A percentile compares a stretch with the other conserved stretches of the same genome.
phyloP scores from a whole-genome alignment of 1,139 yeast genomes.

The Blastobotrys indianensis region DNA sequence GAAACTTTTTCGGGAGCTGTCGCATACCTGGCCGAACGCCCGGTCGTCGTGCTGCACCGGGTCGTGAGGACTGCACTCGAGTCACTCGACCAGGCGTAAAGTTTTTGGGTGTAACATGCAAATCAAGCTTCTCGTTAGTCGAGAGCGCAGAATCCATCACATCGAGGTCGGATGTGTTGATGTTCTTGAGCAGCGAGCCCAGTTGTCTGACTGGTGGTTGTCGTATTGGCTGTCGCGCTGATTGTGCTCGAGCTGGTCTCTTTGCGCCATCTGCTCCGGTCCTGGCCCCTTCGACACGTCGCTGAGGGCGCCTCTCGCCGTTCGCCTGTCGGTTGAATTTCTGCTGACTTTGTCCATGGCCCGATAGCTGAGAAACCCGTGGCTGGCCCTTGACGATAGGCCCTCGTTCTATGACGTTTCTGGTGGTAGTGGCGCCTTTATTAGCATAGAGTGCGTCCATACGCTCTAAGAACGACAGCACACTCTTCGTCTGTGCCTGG shows the following conservation, averaged over 20 bases:
- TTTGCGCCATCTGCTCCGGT: neutral
- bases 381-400: too few relatives aligned
- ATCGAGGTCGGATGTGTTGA: too few relatives aligned
- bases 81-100: constrained; percentile 4
- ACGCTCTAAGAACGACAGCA: constrained; percentile 14
- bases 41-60: constrained; percentile 3
- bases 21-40: neutral
- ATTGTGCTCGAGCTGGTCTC: too few relatives aligned
- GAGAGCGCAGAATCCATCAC: neutral
- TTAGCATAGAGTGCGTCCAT: constrained; percentile 12
- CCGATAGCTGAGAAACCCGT: too few relatives aligned
- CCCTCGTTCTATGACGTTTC: neutral
- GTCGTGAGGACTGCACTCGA: neutral
- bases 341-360: neutral
- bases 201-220: neutral
- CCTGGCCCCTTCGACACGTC: neutral
- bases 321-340: neutral
- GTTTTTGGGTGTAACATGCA: constrained; percentile 5
- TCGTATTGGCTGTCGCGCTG: neutral
- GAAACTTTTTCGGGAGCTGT: too few relatives aligned
- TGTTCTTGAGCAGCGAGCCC: too few relatives aligned
- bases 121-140: constrained; percentile 8
- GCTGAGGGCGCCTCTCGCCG: neutral
- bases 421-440: constrained; percentile 4
- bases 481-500: neutral